Evolutionary conservation across 2,329 filamentous ascomycete species (phyloP), one percentile per base, ranked within the genome.

Genomic region (Falciphora oryzae): DNA sequence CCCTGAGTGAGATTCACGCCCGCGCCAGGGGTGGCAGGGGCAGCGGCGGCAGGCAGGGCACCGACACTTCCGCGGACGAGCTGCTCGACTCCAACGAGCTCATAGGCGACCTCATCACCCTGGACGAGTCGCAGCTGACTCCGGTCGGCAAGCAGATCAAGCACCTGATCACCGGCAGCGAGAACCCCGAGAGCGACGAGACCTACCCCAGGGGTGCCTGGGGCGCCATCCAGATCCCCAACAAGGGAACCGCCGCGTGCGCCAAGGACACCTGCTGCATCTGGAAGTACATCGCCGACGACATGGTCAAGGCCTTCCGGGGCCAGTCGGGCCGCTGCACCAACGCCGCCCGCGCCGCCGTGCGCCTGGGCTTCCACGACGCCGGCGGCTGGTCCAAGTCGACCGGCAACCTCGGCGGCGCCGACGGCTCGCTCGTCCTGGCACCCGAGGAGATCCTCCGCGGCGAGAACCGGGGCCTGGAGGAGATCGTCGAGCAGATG

Each of bases 331-430:
- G 72, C 25, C 66, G 68, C 22, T 81, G 79, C 70, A 78, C 76
- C 59, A 70, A 74, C 18, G 65, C 75, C 22, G 79, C 78, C 0
- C 76, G 79, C n/a, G 76, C 72, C 5, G 79, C 79, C 25, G 77
- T 82, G 65, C 77, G 80, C 22, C 72, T 77, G 7, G 78, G 78
- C 13, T 82, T 82, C 70, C 80, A 82, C 69, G 80, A 82, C 65
- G 78, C 79, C 1, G 79, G 72, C 18, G 75, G 74, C 4, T 81
- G 77, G 79, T 75, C 75, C 65, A 67, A 75, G 61, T 25, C 50
- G 53, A 73, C 71, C 67, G 64, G 64, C 25, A 22, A 59, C 62
- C 31, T 56, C 16, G 70, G 71, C 50, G 80, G 80, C 14, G 80
- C 79, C 0, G 80, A 83, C 65, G 80, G 80, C 7, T 80, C 77